A percentile compares a stretch with the other conserved stretches of the same genome.
phyloP scores from a whole-genome alignment of 176 grass and related monocot species.

The Avena eriantha region DNA sequence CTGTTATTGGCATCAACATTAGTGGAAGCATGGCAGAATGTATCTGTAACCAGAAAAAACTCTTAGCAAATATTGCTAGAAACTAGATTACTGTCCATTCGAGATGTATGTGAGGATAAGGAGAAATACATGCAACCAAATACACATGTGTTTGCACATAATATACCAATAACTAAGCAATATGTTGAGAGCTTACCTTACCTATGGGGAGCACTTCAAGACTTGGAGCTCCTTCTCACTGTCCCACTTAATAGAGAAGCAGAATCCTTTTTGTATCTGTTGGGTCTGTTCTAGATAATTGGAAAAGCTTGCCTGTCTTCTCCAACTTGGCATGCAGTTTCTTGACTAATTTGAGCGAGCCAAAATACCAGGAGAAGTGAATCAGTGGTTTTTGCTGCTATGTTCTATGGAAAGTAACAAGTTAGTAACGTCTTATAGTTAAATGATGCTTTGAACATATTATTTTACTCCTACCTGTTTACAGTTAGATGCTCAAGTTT shows the following conservation, averaged over 20 bases:
- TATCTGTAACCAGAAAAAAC: not conserved
- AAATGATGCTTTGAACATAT: conserved; percentile 3
- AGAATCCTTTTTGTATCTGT: conserved; percentile 8
- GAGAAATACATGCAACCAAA: not conserved
- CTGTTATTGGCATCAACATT: conserved; percentile 9
- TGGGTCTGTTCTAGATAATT: not conserved
- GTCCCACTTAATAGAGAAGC: not conserved
- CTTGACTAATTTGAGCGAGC: conserved; percentile 13
- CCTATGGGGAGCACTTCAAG: conserved; percentile 17
- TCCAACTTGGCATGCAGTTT: conserved; percentile 35
- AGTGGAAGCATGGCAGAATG: conserved; percentile 20
- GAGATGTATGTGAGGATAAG: not conserved
- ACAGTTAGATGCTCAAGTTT: conserved; percentile 29
- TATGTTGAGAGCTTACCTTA: conserved; percentile 1
- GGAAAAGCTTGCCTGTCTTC: not conserved
- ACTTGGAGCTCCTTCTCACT: not conserved
- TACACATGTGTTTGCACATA: conserved; percentile 10
- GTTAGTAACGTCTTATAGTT: not conserved
- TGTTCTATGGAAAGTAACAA: conserved; percentile 9
- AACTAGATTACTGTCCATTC: not conserved
- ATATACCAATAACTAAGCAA: conserved; percentile 7
- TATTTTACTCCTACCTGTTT: conserved; percentile 11
- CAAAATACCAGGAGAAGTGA: conserved; percentile 7
- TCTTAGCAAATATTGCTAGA: not conserved
- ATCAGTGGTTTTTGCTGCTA: conserved; percentile 18